A percentile compares a stretch with the other conserved stretches of the same genome.
Evolutionary conservation across 1,284 basidiomycete genomes (phyloP).

Genomic region (Pseudozyma pruni): DNA sequence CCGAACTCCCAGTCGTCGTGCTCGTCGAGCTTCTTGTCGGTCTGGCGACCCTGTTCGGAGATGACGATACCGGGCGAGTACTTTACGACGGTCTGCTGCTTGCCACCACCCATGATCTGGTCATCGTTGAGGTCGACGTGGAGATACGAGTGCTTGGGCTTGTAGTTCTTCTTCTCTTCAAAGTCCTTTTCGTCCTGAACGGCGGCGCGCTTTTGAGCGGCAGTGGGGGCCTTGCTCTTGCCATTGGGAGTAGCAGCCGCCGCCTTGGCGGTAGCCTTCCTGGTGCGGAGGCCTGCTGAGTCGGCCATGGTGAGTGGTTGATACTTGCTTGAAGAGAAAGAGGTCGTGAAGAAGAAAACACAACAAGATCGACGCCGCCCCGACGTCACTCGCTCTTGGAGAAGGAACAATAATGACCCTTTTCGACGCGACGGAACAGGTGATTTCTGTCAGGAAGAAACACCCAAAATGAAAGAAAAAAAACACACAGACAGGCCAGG

Average conservation of each 20-base stretch:
- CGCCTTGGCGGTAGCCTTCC: slow-evolving; percentile 39
- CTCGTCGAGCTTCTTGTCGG: slow-evolving; percentile 65
- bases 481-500: too few relatives aligned
- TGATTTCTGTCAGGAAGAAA: too few relatives aligned
- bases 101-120: slow-evolving; percentile 65
- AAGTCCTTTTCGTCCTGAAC: slow-evolving; percentile 29
- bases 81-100: slow-evolving; percentile 57
- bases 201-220: slow-evolving; percentile 36
- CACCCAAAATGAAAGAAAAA: too few relatives aligned
- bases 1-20: slow-evolving; percentile 80
- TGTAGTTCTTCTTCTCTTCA: slow-evolving; percentile 39
- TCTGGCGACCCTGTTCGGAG: slow-evolving; percentile 61
- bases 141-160: slow-evolving; percentile 56
- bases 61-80: slow-evolving; percentile 66
- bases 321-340: too few relatives aligned
- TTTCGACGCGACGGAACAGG: too few relatives aligned
- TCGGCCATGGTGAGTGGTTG: slow-evolving; percentile 44
- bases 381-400: too few relatives aligned
- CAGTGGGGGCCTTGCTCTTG: slow-evolving; percentile 25
- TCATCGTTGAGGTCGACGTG: slow-evolving; percentile 62
- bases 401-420: too few relatives aligned
- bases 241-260: slow-evolving; percentile 28
- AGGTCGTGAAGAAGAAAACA: too few relatives aligned
- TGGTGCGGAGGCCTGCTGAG: slow-evolving; percentile 46
- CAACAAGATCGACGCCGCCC: too few relatives aligned